Evolutionary conservation across 208 protist species (phyloP).

Genomic region (Balamuthia mandrillaris): DNA sequence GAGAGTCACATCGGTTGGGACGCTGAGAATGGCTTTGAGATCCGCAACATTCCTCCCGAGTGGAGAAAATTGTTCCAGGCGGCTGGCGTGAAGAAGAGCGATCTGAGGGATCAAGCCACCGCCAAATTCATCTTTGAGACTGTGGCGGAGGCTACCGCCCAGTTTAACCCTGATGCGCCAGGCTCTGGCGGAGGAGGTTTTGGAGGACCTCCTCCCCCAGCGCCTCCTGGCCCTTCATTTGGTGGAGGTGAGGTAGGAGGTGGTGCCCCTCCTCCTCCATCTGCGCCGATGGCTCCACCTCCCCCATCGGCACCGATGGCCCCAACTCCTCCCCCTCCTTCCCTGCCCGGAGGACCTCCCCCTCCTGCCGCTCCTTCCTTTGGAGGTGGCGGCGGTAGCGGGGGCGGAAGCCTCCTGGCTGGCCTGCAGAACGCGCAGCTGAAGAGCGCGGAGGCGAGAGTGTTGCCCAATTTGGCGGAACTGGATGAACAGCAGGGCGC

Average conservation of each 20-base stretch:
- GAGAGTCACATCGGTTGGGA: conserved; percentile 57
- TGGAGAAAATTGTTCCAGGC: conserved; percentile 52
- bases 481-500: not conserved
- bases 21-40: conserved; percentile 41
- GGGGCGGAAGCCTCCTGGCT: not conserved
- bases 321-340: not conserved
- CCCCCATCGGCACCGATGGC: too few species aligned
- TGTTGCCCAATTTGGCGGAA: not conserved
- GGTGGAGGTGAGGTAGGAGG: not conserved
- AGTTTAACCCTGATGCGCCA: not conserved
- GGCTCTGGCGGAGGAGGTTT: not conserved
- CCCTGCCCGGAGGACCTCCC: not conserved
- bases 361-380: not conserved
- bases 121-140: conserved; percentile 49
- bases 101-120: conserved; percentile 50
- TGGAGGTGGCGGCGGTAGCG: not conserved
- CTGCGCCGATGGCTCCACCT: not conserved
- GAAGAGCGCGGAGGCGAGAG: not conserved
- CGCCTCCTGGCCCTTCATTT: not conserved
- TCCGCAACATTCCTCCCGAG: conserved; percentile 48
- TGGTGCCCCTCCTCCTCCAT: not conserved
- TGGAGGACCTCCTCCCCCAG: not conserved
- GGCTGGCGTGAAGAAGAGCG: conserved; percentile 59
- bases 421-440: not conserved
- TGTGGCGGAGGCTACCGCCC: conserved; percentile 32